Evolutionary conservation across 169 alveolate species (phyloP).

Genomic region (Eimeria brunetti): DNA sequence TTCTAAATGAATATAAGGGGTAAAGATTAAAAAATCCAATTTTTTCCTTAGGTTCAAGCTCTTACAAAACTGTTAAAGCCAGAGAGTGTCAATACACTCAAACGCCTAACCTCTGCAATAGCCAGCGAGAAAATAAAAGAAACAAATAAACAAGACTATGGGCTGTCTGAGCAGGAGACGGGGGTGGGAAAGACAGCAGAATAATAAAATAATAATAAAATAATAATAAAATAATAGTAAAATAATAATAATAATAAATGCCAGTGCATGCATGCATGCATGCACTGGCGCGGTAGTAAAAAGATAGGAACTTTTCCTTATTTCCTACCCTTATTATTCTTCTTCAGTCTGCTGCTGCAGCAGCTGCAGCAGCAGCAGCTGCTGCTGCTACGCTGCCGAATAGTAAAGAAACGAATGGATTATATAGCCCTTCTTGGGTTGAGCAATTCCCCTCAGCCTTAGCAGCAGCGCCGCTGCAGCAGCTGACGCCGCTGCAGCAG

Average conservation of each 20-base stretch:
- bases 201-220: no score
- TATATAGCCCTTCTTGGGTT: slow-evolving; percentile 20
- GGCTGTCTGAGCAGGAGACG: no score
- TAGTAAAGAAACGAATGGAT: background rate
- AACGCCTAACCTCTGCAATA: slow-evolving; percentile 28
- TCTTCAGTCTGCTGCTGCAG: background rate
- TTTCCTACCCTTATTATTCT: background rate
- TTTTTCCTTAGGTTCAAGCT: slow-evolving; percentile 30
- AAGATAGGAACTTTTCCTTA: background rate
- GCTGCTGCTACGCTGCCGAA: no score
- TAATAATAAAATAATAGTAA: no score
- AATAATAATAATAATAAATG: no score
- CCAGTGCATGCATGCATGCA: background rate
- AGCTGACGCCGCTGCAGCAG: background rate
- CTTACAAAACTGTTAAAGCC: slow-evolving; percentile 66
- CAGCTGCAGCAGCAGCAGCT: no score
- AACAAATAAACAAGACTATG: background rate
- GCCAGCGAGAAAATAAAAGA: background rate
- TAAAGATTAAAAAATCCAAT: no score
- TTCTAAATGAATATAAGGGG: no score
- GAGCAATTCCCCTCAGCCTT: slow-evolving; percentile 15
- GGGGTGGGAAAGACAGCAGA: no score
- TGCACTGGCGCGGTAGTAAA: background rate
- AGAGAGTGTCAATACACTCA: slow-evolving; percentile 43
- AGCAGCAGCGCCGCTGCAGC: slow-evolving; percentile 10